Evolutionary conservation across 1,284 basidiomycete species (phyloP).

Genomic region (Moesziomyces parantarcticus): DNA sequence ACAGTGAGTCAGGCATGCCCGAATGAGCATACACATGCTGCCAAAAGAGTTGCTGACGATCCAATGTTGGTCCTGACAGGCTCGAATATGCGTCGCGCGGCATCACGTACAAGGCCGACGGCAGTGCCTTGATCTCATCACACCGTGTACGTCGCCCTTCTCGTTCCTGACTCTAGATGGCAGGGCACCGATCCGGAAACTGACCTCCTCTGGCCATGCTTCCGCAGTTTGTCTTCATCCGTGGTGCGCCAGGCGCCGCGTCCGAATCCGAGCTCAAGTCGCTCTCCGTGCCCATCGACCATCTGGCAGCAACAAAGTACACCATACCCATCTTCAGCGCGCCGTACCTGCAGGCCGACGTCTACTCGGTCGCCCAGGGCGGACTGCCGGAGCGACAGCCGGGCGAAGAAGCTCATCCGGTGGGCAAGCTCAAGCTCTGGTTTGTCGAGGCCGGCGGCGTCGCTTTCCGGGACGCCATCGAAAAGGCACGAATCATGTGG

Average conservation of each 20-base stretch:
- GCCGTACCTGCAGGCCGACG: slow-evolving; percentile 51
- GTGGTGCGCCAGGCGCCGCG: slow-evolving; percentile 26
- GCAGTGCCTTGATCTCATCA: slow-evolving; percentile 46
- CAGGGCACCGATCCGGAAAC: too few species aligned
- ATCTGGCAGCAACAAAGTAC: slow-evolving; percentile 49
- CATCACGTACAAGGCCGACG: slow-evolving; percentile 48
- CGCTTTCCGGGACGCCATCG: slow-evolving; percentile 53
- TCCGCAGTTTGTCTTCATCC: slow-evolving; percentile 49
- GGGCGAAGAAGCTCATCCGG: slow-evolving; percentile 22
- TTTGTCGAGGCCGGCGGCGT: slow-evolving; percentile 56
- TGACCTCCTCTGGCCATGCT: background rate
- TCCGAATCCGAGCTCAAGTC: slow-evolving; percentile 21
- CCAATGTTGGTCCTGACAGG: slow-evolving; percentile 1
- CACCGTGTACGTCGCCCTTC: slow-evolving; percentile 37
- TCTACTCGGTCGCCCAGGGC: slow-evolving; percentile 53
- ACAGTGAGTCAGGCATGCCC: slow-evolving; percentile 22
- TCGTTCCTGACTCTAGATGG: too few species aligned
- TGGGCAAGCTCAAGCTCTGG: slow-evolving; percentile 56
- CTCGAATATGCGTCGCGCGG: slow-evolving; percentile 24
- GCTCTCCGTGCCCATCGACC: slow-evolving; percentile 52
- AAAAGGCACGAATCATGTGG: slow-evolving; percentile 23
- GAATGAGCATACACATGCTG: background rate
- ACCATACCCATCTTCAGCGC: slow-evolving; percentile 58
- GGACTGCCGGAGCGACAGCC: slow-evolving; percentile 48
- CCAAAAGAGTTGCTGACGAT: slow-evolving; percentile 1